Percentiles rank a stretch among this genome's conserved stretches.
These are phyloP conservation scores for Phycomyces blakesleeanus DNA, from an alignment of 192 early-diverging fungal genomes.

Conservation along the genomic window DNA sequence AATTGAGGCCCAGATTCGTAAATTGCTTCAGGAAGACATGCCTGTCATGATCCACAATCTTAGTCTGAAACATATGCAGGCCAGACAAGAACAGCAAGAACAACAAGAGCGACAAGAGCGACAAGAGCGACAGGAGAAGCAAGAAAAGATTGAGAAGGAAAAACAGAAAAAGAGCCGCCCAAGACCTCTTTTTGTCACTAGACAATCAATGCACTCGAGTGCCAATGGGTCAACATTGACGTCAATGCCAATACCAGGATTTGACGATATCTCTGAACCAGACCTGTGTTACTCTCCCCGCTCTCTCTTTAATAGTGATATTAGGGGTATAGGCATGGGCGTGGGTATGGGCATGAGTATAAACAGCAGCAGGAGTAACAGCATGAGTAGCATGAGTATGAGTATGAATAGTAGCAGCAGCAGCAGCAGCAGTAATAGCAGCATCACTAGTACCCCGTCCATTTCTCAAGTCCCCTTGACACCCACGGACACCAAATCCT, in stretches of 20 bases:
- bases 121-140: slow-evolving; percentile 10
- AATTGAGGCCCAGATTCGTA: slow-evolving; percentile 86
- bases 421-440: no score
- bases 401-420: no score
- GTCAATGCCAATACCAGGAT: neutral
- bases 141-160: neutral
- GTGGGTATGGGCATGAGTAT: no score
- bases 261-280: neutral
- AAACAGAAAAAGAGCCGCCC: slow-evolving; percentile 1
- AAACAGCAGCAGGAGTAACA: no score
- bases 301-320: no score
- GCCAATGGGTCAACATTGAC: no score
- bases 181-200: neutral
- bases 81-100: slow-evolving; percentile 44
- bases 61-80: slow-evolving; percentile 65
- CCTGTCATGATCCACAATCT: slow-evolving; percentile 92
- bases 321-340: no score
- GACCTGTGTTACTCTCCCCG: neutral
- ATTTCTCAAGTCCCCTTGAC: neutral
- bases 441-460: neutral
- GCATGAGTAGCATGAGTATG: no score
- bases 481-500: neutral
- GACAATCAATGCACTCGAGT: neutral
- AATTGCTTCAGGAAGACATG: slow-evolving; percentile 91
- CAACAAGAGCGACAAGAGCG: slow-evolving; percentile 8